Conservation (phyloP, 2,329 filamentous ascomycete genomes). For the Apiospora sp. region DNA sequence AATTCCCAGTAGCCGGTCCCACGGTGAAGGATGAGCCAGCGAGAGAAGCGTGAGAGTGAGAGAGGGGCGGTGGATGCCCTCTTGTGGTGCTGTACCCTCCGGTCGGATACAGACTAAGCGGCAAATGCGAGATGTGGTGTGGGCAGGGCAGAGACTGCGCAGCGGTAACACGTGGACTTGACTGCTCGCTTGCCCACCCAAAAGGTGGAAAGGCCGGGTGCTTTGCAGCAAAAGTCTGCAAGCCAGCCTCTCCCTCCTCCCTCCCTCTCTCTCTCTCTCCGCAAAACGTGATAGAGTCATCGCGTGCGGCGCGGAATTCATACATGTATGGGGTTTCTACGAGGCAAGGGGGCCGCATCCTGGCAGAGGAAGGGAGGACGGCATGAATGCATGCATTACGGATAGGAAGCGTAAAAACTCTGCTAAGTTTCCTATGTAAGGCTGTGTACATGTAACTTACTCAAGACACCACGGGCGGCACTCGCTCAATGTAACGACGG, state of each 20-base stretch:
- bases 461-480: not conserved
- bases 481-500: slow-evolving; percentile 18
- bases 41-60: not conserved
- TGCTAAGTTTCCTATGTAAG: not conserved
- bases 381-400: not conserved
- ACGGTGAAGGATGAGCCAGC: not conserved
- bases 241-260: not conserved
- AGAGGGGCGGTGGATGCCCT: not conserved
- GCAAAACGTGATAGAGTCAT: not conserved
- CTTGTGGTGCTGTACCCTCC: slow-evolving; percentile 4
- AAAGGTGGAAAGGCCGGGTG: not conserved
- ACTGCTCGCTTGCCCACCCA: not conserved
- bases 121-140: not conserved
- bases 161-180: not conserved
- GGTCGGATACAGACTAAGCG: slow-evolving; percentile 21
- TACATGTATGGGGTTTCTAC: not conserved
- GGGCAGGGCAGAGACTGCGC: not conserved
- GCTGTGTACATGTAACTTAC: too few relatives aligned
- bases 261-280: not conserved
- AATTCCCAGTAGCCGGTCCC: slow-evolving; percentile 1
- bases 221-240: not conserved
- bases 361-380: not conserved
- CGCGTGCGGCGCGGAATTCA: not conserved
- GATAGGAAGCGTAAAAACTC: not conserved
- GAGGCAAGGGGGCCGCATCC: not conserved